Evolutionary conservation across 306 rosid species (phyloP).

Genomic region (Dalbergia oliveri): DNA sequence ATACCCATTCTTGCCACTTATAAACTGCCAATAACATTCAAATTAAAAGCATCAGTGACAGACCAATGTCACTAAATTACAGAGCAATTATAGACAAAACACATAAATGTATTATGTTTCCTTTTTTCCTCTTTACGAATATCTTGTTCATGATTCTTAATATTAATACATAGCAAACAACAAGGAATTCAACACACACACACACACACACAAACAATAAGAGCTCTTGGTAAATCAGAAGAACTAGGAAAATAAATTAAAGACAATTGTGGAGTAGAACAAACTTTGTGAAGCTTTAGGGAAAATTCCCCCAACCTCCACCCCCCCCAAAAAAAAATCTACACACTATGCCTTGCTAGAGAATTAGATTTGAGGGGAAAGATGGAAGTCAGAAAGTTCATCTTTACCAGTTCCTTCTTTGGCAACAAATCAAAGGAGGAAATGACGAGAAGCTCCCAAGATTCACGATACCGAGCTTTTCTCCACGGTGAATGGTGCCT

Average conservation of each 20-base stretch:
- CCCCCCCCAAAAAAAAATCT: too few species aligned
- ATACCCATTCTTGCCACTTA: constrained; percentile 70
- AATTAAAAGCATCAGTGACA: constrained; percentile 36
- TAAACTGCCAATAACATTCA: constrained; percentile 59
- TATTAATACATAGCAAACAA: background rate
- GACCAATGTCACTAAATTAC: constrained; percentile 33
- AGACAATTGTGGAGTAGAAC: background rate
- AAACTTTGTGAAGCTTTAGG: too few species aligned
- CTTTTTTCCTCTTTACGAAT: constrained; percentile 1
- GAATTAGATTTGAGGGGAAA: too few species aligned
- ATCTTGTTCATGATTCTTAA: background rate
- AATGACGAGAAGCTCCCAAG: too few species aligned
- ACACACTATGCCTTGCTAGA: too few species aligned
- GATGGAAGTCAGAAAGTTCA: too few species aligned
- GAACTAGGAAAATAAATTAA: background rate
- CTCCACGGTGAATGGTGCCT: too few species aligned
- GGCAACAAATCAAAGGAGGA: too few species aligned
- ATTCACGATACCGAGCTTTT: too few species aligned
- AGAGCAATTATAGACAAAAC: constrained; percentile 20
- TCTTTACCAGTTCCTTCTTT: too few species aligned
- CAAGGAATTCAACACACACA: background rate
- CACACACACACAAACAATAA: background rate
- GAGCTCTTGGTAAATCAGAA: background rate
- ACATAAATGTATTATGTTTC: constrained; percentile 6
- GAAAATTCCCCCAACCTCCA: too few species aligned